Percentiles rank a stretch among this genome's conserved stretches.
These are phyloP conservation scores for Helminthosporium solani DNA, from an alignment of 2,329 filamentous ascomycete genomes.

Conservation along the genomic window DNA sequence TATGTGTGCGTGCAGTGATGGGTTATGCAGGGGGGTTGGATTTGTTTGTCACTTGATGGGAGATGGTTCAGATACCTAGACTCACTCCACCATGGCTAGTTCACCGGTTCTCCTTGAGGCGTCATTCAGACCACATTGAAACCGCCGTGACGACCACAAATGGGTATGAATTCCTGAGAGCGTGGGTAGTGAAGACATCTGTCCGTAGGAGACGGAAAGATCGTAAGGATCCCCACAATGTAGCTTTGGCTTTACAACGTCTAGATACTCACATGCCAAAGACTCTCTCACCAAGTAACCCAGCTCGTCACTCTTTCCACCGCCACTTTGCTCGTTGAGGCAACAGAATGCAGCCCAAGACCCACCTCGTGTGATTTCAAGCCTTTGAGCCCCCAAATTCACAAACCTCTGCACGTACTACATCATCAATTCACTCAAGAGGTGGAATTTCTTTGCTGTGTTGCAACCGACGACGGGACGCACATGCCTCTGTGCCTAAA, in stretches of 20 bases:
- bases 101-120: neutral
- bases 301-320: slow-evolving; percentile 1
- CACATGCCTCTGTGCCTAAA: slow-evolving; percentile 7
- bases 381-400: too few relatives aligned
- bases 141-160: slow-evolving; percentile 1
- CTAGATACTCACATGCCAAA: slow-evolving; percentile 5
- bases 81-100: neutral
- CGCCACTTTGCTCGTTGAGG: slow-evolving; percentile 5
- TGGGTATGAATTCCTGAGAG: slow-evolving; percentile 6
- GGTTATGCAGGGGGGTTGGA: too few relatives aligned
- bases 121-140: neutral
- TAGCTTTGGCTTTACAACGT: neutral
- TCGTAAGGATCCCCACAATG: too few relatives aligned
- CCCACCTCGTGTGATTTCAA: slow-evolving; percentile 2
- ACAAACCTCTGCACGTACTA: too few relatives aligned
- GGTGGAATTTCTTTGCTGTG: too few relatives aligned
- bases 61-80: too few relatives aligned
- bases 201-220: too few relatives aligned
- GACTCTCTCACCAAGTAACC: neutral
- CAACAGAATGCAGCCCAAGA: slow-evolving; percentile 9
- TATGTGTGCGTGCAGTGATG: too few relatives aligned
- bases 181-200: too few relatives aligned
- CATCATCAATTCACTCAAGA: too few relatives aligned
- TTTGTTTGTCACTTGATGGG: neutral
- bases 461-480: slow-evolving; percentile 13